phyloP scores from a whole-genome alignment of 2,329 filamentous ascomycete genomes.

The Mycosphaerella arachidis region DNA sequence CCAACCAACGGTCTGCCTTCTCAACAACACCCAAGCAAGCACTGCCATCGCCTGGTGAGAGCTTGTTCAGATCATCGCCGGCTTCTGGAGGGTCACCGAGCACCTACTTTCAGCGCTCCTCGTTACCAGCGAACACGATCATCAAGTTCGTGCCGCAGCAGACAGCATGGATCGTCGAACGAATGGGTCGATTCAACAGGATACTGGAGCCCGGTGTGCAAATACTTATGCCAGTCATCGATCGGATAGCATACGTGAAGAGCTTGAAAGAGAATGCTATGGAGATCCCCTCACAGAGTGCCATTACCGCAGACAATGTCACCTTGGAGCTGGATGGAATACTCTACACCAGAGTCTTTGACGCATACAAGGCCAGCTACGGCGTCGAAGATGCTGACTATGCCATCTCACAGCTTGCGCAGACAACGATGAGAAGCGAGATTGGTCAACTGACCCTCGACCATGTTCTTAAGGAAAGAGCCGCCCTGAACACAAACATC shows the following conservation, averaged over 20 bases:
- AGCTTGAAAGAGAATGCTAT: slow-evolving; percentile 93
- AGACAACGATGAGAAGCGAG: slow-evolving; percentile 98
- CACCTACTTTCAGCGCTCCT: slow-evolving; percentile 43
- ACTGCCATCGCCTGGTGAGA: slow-evolving; percentile 29
- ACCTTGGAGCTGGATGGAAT: slow-evolving; percentile 95
- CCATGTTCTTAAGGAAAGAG: slow-evolving; percentile 95
- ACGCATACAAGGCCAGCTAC: slow-evolving; percentile 98
- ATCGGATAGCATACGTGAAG: slow-evolving; percentile 97
- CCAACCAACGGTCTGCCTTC: slow-evolving; percentile 24
- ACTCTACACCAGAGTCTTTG: slow-evolving; percentile 91
- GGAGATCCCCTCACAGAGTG: slow-evolving; percentile 95
- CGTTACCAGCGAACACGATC: slow-evolving; percentile 85
- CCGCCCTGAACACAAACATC: slow-evolving; percentile 94
- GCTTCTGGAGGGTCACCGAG: slow-evolving; percentile 27
- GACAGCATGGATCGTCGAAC: slow-evolving; percentile 98
- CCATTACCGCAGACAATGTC: slow-evolving; percentile 97
- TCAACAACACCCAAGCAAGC: slow-evolving; percentile 25
- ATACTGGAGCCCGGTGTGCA: slow-evolving; percentile 91
- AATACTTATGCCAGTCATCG: slow-evolving; percentile 81
- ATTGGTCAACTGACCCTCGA: slow-evolving; percentile 95
- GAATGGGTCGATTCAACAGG: slow-evolving; percentile 95
- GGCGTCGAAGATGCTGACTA: slow-evolving; percentile 98
- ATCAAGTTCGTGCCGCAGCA: slow-evolving; percentile 95
- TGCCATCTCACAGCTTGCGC: slow-evolving; percentile 93
- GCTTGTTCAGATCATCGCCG: slow-evolving; percentile 31